Evolutionary conservation across 1,284 basidiomycete genomes (phyloP), one percentile per base, ranked within the genome.

Genomic region (Tylopilus orsonianus): DNA sequence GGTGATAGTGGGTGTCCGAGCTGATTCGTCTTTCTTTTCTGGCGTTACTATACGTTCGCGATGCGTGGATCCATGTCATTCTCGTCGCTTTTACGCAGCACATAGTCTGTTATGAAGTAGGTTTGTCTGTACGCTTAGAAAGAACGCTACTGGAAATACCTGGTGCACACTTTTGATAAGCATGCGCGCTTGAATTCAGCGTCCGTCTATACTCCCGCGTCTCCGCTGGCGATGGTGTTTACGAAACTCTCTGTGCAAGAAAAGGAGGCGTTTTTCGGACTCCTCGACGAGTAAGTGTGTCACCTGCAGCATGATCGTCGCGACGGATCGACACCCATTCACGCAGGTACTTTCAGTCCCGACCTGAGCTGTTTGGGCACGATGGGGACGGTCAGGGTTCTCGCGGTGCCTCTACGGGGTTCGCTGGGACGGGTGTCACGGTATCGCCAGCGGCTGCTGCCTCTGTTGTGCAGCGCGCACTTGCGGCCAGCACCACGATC

Each of bases 231-330:
- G 39, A 87, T 87, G 85, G 83, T 84, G 30, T 90, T 90, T 64
- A 63, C 85, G 45, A 83, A 79, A 54, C 74, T 90, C 38, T 71
- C 77, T 24, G 50, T 67, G 36, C 68, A 80, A 55, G 87, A 90
- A 64, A 90, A 89, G 66, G 78, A 86, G 53, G 87, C 87, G 10
- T 90, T 90, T 67, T 90, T 90, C 62, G 75, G 78, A 22, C 77
- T 90, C 16, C 71, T 90, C 30, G 87, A 90, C 62, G 87, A 90
- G 87, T 88, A 65, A 65, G 74, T 67, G n/a, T n/a, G n/a, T n/a
- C n/a, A n/a, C n/a, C n/a, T n/a, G n/a, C n/a, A n/a, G n/a, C n/a
- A n/a, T n/a, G 36, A 13, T n/a, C 16, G 12, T 32, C 16, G 13
- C n/a, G 42, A 16, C 36, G 40, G 43, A 53, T 46, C 32, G 22